Base-by-base conservation (phyloP, 768 basidiomycete genomes). In the Harrya chromipes region DNA sequence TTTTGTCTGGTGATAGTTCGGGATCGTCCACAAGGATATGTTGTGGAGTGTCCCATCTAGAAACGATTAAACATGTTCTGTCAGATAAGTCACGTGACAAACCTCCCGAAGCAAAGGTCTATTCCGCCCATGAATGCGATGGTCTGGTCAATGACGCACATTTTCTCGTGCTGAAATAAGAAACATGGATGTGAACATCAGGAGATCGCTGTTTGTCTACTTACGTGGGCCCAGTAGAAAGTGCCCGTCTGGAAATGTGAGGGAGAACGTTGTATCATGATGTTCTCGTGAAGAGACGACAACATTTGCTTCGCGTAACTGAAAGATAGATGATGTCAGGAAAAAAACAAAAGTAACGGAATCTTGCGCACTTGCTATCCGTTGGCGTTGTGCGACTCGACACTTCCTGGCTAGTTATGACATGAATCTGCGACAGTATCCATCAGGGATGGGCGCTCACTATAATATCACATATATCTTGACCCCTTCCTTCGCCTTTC, bases 51-150 rank as follows among this genome's bases (percentile, higher is more conserved):
- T 99, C 97, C 97, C 95, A 98, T 62, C 87, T 89, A 50, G 35
- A 44, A 21, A 29, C 33, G 53, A 36, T 59, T 53, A 17, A 42
- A 27, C 37, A 40, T 27, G 0, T 39, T 43, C 3, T 23, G 20
- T 37, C n/a, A 19, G 7, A 41, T 4, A 11, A 37, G 21, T 6
- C 12, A 37, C 26, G 36, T 13, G 24, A 55, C 65, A 40, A 53
- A 85, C 81, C 91, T 78, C 61, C 93, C 92, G 58, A 94, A 97
- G 66, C 90, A 95, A 29, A 95, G 77, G 68, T 99, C 97, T 37
- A 99, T 70, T 3, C 97, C 97, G 16, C 97, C 97, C 91, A 93
- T 97, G 71, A 98, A 99, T 0, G 90, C 94, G 55, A 98, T 97
- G 1, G 92, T 83, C 65, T 97, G 90, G 65, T 99, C 97, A 53